These are phyloP conservation scores for Stephania cephalantha DNA, from an alignment of 164 flowering plant genomes.

Conservation along the genomic window DNA sequence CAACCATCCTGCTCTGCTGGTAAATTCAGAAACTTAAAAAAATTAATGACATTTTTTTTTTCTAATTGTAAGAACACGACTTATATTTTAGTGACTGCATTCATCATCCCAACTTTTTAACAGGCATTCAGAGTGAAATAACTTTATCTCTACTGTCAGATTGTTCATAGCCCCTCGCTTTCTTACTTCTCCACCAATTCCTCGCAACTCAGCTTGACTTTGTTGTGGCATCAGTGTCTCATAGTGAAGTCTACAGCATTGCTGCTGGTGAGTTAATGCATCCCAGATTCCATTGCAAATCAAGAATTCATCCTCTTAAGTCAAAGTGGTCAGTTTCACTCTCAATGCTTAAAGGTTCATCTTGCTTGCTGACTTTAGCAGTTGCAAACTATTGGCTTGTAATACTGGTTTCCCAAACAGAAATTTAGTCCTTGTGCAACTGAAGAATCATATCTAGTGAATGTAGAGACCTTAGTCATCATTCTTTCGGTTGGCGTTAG, in stretches of 20 bases:
- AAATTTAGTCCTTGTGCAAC: too few species aligned
- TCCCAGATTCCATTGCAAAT: conserved; percentile 97
- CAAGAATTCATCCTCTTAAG: conserved; percentile 80
- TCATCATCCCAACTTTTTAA: conserved; percentile 35
- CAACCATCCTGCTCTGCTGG: neutral
- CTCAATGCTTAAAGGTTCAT: conserved; percentile 82
- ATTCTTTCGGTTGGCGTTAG: too few species aligned
- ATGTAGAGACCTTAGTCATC: too few species aligned
- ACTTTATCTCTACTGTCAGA: conserved; percentile 67
- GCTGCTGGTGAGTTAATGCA: conserved; percentile 56
- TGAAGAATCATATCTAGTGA: too few species aligned
- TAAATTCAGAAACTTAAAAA: neutral
- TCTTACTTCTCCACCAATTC: conserved; percentile 69
- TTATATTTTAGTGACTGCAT: neutral
- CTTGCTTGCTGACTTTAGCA: conserved; percentile 14
- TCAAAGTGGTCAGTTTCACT: conserved; percentile 53
- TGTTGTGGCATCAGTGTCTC: conserved; percentile 72
- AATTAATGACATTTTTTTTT: neutral
- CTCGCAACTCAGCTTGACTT: conserved; percentile 63
- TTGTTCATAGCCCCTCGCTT: conserved; percentile 69
- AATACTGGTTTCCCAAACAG: too few species aligned
- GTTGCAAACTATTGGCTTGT: too few species aligned
- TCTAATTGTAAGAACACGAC: neutral
- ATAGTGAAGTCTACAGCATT: conserved; percentile 77
- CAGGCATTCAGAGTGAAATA: conserved; percentile 57